Percentiles rank a stretch among this genome's conserved stretches.
Conservation (phyloP, 108 stramenopile species). For the Schizochytrium sp. region DNA sequence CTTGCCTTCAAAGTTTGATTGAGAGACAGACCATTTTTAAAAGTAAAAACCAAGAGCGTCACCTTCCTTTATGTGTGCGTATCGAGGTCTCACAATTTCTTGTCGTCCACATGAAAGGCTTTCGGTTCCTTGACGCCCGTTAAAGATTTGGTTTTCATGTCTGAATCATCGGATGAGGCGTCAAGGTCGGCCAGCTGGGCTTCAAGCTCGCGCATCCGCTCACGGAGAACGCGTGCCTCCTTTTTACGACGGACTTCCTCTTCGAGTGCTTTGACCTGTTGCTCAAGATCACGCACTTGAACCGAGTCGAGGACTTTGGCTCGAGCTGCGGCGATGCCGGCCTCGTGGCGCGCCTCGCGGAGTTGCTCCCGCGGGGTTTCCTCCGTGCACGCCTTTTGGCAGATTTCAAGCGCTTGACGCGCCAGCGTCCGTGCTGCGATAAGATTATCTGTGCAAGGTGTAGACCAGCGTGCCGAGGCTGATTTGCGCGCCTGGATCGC, state of each 20-base stretch:
- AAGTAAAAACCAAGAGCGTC: too few relatives aligned
- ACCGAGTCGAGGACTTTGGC: background rate
- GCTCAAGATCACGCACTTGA: background rate
- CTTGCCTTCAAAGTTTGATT: too few relatives aligned
- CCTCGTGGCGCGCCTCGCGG: background rate
- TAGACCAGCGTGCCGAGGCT: background rate
- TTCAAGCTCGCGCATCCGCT: background rate
- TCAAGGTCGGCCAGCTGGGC: background rate
- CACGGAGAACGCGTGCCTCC: background rate
- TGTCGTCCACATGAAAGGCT: too few relatives aligned
- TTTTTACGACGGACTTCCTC: background rate
- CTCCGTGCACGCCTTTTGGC: background rate
- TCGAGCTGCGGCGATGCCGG: background rate
- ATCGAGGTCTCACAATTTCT: too few relatives aligned
- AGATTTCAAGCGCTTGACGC: background rate
- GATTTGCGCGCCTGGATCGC: too few relatives aligned
- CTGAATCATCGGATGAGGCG: background rate
- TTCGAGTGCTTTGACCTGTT: background rate
- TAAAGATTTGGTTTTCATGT: too few relatives aligned
- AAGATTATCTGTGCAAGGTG: background rate
- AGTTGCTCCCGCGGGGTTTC: background rate
- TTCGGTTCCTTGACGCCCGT: too few relatives aligned
- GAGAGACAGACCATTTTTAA: too few relatives aligned
- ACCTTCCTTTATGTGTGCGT: too few relatives aligned
- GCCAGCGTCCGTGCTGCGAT: background rate